Base-by-base conservation (phyloP, 225 moss, liverwort and hornwort species). In the Takakia lepidozioides region DNA sequence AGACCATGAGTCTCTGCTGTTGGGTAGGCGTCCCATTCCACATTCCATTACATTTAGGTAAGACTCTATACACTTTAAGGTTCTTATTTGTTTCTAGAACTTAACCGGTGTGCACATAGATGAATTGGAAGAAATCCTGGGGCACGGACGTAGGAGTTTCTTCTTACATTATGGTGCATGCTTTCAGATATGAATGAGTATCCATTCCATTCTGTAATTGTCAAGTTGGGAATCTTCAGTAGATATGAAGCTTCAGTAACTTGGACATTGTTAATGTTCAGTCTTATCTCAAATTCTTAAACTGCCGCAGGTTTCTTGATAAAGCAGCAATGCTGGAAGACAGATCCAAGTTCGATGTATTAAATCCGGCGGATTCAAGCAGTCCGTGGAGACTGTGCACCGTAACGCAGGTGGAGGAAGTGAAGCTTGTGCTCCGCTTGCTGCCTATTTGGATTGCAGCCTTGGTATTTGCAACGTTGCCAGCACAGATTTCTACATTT, bases 351-450 rank as follows among this genome's bases (percentile, higher is more conserved):
- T 9, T 29, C 22, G 7, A 58, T 25, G 49, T 43, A 4, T 17
- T 27, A 18, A 49, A 50, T 18, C 7, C 10, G 7, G 17, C 22
- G 2, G 61, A 53, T 15, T 57, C 16, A 15, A 29, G 25, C 35
- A 67, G 66, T 28, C 56, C 68, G 0, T 86, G 90, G 90, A 67
- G 41, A 22, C 62, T 86, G 1, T 65, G 67, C 8, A 57, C 80
- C 0, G 78, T 90, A 4, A 90, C 83, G 0, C 65, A 81, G 8
- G 86, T 90, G 0, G 90, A 90, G 44, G 90, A 90, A 27, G 83
- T 86, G 58, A 90, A 90, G 58, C 72, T 79, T 0, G 56, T 90
- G 0, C 38, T 90, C 1, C 80, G 74, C 2, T 34, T 90, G 1
- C 24, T 77, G 0, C 86, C 86, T 0, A 81, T 86, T 10, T 90